Base-by-base conservation (phyloP, 1,284 basidiomycete genomes). In the Ceratobasidium sp. region DNA sequence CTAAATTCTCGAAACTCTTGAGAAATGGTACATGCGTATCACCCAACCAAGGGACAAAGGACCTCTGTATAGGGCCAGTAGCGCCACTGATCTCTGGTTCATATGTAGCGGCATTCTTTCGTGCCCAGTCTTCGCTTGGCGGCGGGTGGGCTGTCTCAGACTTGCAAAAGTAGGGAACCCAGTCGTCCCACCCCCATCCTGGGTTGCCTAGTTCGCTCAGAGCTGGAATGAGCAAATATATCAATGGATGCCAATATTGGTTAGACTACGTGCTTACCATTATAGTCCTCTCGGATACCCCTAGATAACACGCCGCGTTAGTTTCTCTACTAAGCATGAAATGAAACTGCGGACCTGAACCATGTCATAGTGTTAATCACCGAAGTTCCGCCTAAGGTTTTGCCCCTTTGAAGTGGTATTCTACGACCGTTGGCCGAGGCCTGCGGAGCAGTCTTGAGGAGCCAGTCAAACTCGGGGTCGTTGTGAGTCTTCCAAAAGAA, bases 351-450 rank as follows among this genome's bases (percentile, higher is more conserved):
- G 15, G 47, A 68, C 64, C 70, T 69, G 34, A 58, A 71, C 72
- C 68, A 70, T 17, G 72, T 71, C 72, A 73, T 73, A 7, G 65
- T 67, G 52, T 73, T 73, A 22, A 73, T 52, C 17, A 70, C 55
- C 8, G 65, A 69, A 15, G 71, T 71, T 25, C 72, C 72, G 7
- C 72, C 72, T 8, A 73, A 45, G 12, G 67, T 57, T 35, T 70
- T 73, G 7, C 72, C 72, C 27, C 72, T 70, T 29, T 35, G 54
- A 13, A 58, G 17, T 43, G 67, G 38, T 65, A 68, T 62, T 49
- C 56, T 49, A 34, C 70, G 68, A 27, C 68, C 55, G 25, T 40
- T 58, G 40, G 70, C 68, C 32, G 47, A 57, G 20, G 55, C 25
- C 34, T 73, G 72, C 22, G 72, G 71, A 25, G 68, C 62, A 27